Evolutionary conservation across 2,329 filamentous ascomycete species (phyloP), one percentile per base, ranked within the genome.

Genomic region (Clarireedia monteithiana): DNA sequence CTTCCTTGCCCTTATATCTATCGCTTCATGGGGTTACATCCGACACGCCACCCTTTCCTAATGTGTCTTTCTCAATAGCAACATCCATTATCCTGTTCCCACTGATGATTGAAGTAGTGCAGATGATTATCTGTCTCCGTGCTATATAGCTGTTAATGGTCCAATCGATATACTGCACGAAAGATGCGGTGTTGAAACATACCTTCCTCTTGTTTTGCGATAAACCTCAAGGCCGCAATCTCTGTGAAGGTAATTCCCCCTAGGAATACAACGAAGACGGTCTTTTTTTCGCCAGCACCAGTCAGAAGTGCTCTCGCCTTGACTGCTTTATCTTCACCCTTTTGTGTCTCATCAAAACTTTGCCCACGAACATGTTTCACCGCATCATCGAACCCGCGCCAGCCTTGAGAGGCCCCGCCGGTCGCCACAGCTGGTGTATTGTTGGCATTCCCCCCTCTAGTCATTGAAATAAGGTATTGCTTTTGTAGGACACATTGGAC

Each of bases 231-330:
- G 20, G 95, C 94, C 42, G 95, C 91, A 69, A 99, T 92, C 72
- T 99, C 94, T 0, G 94, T 92, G 68, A 95, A 96, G 0, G 91
- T 96, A 55, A 99, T 88, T 2, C 94, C 95, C n/a, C 94, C 94
- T 17, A 99, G 75, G 72, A 97, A 97, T 64, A 97, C 95, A n/a
- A 99, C 85, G 67, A 96, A 89, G 0, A 95, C 86, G 0, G 88
- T 92, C 75, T 96, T 95, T 69, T 84, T 85, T 50, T 82, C 82
- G 15, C 81, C 81, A 49, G 77, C 83, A 0, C 91, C 89, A 48
- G 89, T 89, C 40, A 99, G 75, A 26, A 95, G 81, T 58, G 89
- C 86, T 56, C 91, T 80, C 15, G 92, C 92, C 66, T 92, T 91
- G 34, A 92, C 84, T 1, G 91, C 91, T 70, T 94, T 95, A 67